Percentiles rank a stretch among this genome's conserved stretches.
These are phyloP conservation scores for Sporothrix luriei DNA, from an alignment of 2,329 filamentous ascomycete genomes.

Conservation along the genomic window DNA sequence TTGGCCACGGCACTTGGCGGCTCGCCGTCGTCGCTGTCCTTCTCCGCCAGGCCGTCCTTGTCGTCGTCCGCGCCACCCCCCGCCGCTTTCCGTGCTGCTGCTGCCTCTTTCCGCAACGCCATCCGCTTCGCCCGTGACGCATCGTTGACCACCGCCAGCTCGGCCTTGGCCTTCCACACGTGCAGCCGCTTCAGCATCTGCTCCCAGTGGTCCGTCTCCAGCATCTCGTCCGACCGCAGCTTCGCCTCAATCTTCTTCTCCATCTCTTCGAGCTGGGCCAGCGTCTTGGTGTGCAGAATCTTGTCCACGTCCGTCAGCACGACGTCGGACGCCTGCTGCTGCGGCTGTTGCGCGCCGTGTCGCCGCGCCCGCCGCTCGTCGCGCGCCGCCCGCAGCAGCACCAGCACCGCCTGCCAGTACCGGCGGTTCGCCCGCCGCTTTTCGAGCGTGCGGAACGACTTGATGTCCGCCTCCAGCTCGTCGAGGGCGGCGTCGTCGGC, in stretches of 20 bases:
- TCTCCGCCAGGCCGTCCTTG: neutral
- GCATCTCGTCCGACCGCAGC: conserved; percentile 82
- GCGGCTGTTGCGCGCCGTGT: conserved; percentile 63
- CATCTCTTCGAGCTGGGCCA: conserved; percentile 81
- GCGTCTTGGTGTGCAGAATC: conserved; percentile 80
- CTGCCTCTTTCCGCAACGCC: conserved; percentile 61
- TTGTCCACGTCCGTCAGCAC: conserved; percentile 87
- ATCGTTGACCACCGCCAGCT: conserved; percentile 75
- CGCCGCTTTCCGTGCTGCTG: conserved; percentile 31
- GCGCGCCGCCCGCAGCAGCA: conserved; percentile 76
- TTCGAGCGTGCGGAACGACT: conserved; percentile 78
- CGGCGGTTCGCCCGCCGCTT: conserved; percentile 74
- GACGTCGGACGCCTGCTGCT: conserved; percentile 67
- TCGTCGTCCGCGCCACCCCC: neutral
- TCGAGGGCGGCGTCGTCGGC: conserved; percentile 65
- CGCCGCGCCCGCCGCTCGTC: conserved; percentile 55
- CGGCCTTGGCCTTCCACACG: conserved; percentile 90
- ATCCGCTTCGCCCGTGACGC: conserved; percentile 72
- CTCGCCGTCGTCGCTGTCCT: neutral
- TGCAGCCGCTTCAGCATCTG: conserved; percentile 81
- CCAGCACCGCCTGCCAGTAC: conserved; percentile 90
- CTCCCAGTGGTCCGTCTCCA: conserved; percentile 98
- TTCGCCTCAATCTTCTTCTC: conserved; percentile 87
- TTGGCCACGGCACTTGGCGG: neutral
- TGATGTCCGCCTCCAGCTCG: conserved; percentile 81